These are phyloP conservation scores for Leishmania martiniquensis DNA, from an alignment of 208 protist genomes.

Conservation along the genomic window DNA sequence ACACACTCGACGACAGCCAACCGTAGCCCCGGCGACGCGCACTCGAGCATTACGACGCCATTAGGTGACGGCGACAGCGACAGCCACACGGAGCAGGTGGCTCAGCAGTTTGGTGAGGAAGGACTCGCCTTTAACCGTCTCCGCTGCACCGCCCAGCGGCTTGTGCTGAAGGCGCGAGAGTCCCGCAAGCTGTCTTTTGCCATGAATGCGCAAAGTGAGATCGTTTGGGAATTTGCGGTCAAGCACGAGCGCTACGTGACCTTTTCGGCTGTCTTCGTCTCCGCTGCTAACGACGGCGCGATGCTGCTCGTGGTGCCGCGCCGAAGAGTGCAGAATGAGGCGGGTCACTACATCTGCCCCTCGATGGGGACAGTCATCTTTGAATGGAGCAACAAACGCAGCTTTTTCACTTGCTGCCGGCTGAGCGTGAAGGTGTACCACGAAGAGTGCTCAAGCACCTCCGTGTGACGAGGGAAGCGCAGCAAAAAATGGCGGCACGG, in stretches of 20 bases:
- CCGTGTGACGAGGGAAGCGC: neutral
- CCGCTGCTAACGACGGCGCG: constrained; percentile 33
- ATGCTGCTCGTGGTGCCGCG: constrained; percentile 33
- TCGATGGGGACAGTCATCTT: constrained; percentile 52
- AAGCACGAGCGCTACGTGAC: constrained; percentile 31
- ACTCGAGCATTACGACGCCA: neutral
- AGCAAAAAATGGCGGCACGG: neutral
- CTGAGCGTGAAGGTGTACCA: constrained; percentile 47
- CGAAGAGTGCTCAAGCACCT: constrained; percentile 13
- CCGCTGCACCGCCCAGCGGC: constrained; percentile 26
- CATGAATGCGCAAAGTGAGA: constrained; percentile 40
- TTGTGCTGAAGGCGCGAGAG: constrained; percentile 32
- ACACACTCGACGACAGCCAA: neutral
- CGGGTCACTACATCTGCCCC: constrained; percentile 59
- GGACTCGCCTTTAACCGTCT: constrained; percentile 5
- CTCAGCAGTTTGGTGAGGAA: neutral
- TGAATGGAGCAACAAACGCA: constrained; percentile 56
- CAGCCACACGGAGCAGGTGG: neutral
- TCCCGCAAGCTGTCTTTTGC: constrained; percentile 38
- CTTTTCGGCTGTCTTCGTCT: constrained; percentile 58
- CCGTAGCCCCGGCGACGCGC: neutral
- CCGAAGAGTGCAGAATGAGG: constrained; percentile 33
- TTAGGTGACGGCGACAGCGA: no score
- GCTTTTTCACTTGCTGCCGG: constrained; percentile 21
- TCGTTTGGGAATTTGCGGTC: constrained; percentile 72